Conservation (phyloP, 441 rosid species). For the Pelargonium australe region DNA sequence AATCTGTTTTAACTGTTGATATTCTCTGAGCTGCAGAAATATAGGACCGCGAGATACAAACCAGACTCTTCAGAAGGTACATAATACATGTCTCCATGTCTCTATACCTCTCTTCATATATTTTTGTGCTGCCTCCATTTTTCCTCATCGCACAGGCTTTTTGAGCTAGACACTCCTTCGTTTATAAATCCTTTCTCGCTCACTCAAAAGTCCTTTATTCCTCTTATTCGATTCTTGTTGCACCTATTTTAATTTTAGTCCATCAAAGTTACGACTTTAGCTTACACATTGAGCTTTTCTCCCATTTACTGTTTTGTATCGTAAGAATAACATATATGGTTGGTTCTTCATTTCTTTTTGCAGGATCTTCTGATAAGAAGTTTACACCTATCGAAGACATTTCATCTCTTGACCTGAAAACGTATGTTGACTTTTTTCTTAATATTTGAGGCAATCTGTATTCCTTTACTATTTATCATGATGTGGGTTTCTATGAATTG, state of each 20-base stretch:
- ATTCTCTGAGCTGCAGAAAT: slow-evolving; percentile 55
- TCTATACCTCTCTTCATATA: not conserved
- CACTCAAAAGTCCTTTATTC: too few species aligned
- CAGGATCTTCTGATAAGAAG: slow-evolving; percentile 67
- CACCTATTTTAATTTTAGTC: too few species aligned
- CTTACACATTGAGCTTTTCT: not conserved
- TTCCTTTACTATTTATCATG: not conserved
- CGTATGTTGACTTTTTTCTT: slow-evolving; percentile 34
- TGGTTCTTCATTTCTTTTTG: slow-evolving; percentile 16
- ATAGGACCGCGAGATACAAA: slow-evolving; percentile 77
- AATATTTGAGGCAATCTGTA: not conserved
- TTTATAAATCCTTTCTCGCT: too few species aligned
- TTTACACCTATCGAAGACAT: slow-evolving; percentile 60
- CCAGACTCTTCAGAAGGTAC: slow-evolving; percentile 77
- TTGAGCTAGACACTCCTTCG: too few species aligned
- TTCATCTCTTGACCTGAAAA: slow-evolving; percentile 66
- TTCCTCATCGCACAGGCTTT: not conserved
- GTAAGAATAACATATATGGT: slow-evolving; percentile 2
- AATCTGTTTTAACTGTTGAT: slow-evolving; percentile 20
- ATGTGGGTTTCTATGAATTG: not conserved
- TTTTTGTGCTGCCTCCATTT: not conserved
- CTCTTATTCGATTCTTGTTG: too few species aligned
- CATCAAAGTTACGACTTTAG: too few species aligned
- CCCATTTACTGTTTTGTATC: slow-evolving; percentile 6
- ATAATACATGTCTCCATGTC: slow-evolving; percentile 5